Conservation (phyloP, 495 filamentous ascomycete genomes). For the Penicillium desertorum region DNA sequence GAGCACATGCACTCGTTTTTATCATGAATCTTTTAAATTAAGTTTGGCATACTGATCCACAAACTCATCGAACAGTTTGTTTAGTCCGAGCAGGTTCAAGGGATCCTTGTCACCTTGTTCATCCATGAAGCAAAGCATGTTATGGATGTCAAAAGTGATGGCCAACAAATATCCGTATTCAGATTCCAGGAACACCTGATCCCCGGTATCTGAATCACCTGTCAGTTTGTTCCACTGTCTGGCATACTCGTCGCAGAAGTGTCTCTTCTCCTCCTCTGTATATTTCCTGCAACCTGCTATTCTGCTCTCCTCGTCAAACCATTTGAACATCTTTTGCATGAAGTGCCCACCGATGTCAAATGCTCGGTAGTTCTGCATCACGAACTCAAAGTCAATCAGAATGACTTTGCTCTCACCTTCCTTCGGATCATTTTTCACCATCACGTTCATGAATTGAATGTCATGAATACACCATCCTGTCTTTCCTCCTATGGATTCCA, state of each 20-base stretch:
- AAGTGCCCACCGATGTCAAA: slow-evolving; percentile 39
- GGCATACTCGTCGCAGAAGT: slow-evolving; percentile 34
- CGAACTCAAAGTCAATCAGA: slow-evolving; percentile 37
- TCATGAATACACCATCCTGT: no score
- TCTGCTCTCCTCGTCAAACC: slow-evolving; percentile 34
- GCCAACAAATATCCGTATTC: slow-evolving; percentile 32
- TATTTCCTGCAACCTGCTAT: slow-evolving; percentile 32
- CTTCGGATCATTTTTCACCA: not conserved
- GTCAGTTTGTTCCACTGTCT: slow-evolving; percentile 28
- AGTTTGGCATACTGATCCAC: no score
- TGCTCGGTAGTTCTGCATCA: slow-evolving; percentile 33
- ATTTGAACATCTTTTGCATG: slow-evolving; percentile 40
- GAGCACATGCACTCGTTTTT: no score
- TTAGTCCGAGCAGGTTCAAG: no score
- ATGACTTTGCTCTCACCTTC: slow-evolving; percentile 28
- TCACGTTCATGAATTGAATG: no score
- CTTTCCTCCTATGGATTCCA: no score
- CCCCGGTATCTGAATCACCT: slow-evolving; percentile 31
- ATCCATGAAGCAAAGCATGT: slow-evolving; percentile 34
- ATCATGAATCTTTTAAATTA: no score
- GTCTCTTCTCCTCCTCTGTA: slow-evolving; percentile 32
- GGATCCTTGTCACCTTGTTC: no score
- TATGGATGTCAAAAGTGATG: slow-evolving; percentile 35
- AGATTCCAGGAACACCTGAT: slow-evolving; percentile 31
- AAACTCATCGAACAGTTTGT: no score